Base-by-base conservation (phyloP, 305 asterid genomes). In the Ajuga reptans region DNA sequence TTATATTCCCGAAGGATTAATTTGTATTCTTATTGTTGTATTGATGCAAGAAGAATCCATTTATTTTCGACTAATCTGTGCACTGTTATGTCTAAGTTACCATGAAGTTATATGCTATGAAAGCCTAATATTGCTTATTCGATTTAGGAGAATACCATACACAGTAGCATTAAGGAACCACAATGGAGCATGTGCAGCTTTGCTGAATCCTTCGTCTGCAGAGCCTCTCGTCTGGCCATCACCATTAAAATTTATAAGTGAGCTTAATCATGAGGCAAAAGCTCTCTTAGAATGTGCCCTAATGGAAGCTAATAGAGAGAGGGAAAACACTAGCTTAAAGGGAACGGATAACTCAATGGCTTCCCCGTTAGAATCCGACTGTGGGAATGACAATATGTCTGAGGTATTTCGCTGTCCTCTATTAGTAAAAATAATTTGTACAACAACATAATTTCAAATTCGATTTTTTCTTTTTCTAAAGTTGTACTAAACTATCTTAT, bases 181-280 rank as follows among this genome's bases (percentile, higher is more conserved):
- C 67, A 90, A 89, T 69, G 90, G 83, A 78, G 88, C 86, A 29
- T 93, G 96, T 73, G 96, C 97, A 16, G 96, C 96, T 41, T 71
- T 93, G 82, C 79, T 93, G 65, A 89, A 93, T 69, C 99, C 99
- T 31, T 81, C 96, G 8, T 86, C 97, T 9, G 89, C 96, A 10
- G 97, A 86, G 85, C 99, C 99, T 64, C 88, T 93, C 6, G 95
- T 89, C 15, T 93, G 99, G 97, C 97, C 97, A 4, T 91, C 99
- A n/a, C 88, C 92, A 61, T 72, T 89, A 68, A 93, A 93, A 79
- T 84, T 93, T 74, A 89, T 93, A 60, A 83, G 88, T 33, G 97
- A 91, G 77, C 95, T 93, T 41, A 87, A 86, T 68, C 82, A 81
- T 11, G 99, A 93, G 41, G 91, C 92, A 8, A 93, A 87, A 68